Evolutionary conservation across 2,329 filamentous ascomycete genomes (phyloP).

Genomic region (Aspergillus calidoustus): DNA sequence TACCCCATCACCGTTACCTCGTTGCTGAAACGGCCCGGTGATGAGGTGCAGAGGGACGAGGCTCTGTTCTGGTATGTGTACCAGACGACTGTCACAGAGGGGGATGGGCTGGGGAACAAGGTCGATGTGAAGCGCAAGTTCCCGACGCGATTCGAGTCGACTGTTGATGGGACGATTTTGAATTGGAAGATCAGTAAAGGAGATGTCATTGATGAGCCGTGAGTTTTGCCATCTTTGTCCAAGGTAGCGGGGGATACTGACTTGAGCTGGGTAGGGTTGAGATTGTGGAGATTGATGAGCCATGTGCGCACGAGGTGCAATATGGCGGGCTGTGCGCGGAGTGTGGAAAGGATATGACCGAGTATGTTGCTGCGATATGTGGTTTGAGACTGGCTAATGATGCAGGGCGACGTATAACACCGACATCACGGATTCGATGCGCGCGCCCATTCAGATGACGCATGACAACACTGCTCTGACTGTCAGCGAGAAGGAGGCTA

Average conservation of each 20-base stretch:
- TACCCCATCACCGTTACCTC: conserved; percentile 94
- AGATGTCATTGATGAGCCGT: conserved; percentile 50
- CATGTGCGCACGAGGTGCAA: conserved; percentile 88
- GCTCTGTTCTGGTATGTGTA: conserved; percentile 87
- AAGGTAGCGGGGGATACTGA: conserved; percentile 47
- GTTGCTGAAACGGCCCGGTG: conserved; percentile 75
- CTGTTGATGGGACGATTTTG: conserved; percentile 77
- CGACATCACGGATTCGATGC: conserved; percentile 75
- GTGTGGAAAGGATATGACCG: conserved; percentile 96
- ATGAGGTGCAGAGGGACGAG: conserved; percentile 75
- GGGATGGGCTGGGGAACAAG: conserved; percentile 74
- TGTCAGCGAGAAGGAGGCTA: conserved; percentile 81
- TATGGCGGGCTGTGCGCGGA: conserved; percentile 88
- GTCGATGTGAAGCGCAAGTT: conserved; percentile 71
- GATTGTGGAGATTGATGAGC: conserved; percentile 81
- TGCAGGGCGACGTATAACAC: conserved; percentile 74
- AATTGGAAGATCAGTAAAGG: conserved; percentile 70
- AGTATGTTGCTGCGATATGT: conserved; percentile 52
- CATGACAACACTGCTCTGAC: conserved; percentile 88
- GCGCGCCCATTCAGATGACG: conserved; percentile 91
- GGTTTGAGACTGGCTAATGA: neutral
- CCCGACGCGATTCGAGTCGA: conserved; percentile 79
- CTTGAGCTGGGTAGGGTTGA: conserved; percentile 49
- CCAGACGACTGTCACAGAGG: conserved; percentile 70
- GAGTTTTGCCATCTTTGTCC: conserved; percentile 8